Conservation (phyloP, 306 rosid genomes). For the Begonia loranthoides region DNA sequence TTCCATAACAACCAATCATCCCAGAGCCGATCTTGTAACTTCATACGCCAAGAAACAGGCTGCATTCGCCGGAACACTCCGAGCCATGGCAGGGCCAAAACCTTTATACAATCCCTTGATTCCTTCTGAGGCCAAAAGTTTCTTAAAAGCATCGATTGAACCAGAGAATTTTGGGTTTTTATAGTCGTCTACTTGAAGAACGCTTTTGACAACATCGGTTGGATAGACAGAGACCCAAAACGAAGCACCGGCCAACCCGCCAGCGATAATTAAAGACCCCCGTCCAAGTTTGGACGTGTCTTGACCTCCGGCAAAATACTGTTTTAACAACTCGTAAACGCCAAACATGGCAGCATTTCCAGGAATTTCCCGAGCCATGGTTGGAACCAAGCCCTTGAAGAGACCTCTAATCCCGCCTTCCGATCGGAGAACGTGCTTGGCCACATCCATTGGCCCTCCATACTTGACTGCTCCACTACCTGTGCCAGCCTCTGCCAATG, state of each 20-base stretch:
- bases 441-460: slow-evolving; percentile 94
- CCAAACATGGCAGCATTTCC: slow-evolving; percentile 91
- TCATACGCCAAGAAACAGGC: slow-evolving; percentile 99
- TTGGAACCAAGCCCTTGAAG: slow-evolving; percentile 78
- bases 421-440: slow-evolving; percentile 61
- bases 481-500: slow-evolving; percentile 37
- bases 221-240: slow-evolving; percentile 73
- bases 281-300: slow-evolving; percentile 74
- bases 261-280: slow-evolving; percentile 61
- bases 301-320: slow-evolving; percentile 61
- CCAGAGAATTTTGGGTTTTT: slow-evolving; percentile 76
- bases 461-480: slow-evolving; percentile 52
- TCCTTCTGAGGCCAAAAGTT: slow-evolving; percentile 64
- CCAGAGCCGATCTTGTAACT: slow-evolving; percentile 68
- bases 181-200: slow-evolving; percentile 74
- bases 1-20: slow-evolving; percentile 13
- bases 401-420: slow-evolving; percentile 84
- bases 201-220: slow-evolving; percentile 89
- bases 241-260: slow-evolving; percentile 75
- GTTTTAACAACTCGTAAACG: slow-evolving; percentile 65
- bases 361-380: slow-evolving; percentile 86
- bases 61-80: slow-evolving; percentile 90
- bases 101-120: slow-evolving; percentile 74
- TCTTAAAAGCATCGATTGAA: slow-evolving; percentile 66
- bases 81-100: slow-evolving; percentile 84